Evolutionary conservation across 2,329 filamentous ascomycete species (phyloP), one percentile per base, ranked within the genome.

Genomic region (Tetracladium maxilliforme): DNA sequence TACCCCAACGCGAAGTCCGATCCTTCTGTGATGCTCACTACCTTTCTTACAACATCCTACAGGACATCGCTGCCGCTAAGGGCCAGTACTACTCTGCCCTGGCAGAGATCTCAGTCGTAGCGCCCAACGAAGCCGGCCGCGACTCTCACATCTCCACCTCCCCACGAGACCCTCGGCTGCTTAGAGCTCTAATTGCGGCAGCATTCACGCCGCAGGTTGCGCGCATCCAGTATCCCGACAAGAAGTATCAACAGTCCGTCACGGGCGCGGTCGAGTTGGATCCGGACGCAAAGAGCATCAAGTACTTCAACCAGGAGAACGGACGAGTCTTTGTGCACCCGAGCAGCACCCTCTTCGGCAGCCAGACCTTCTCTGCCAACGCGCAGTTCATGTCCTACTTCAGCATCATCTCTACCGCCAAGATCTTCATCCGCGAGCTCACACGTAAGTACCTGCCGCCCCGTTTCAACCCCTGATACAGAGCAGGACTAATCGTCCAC

Each of bases 291-390:
- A 67, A 74, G 26, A 81, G 78, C 4, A 94, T 98, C 52, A 90
- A 84, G 46, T 98, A 86, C 54, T 95, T 83, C 51, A 82, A 79
- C 37, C 75, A 81, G 42, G 79, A 84, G 39, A 81, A 78, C 36
- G 80, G 78, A 0, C 67, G 90, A 6, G 82, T 95, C 9, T 98
- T 98, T 48, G 74, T 95, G 10, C 90, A 98, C 43, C 90, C 90
- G 0, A 75, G 71, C 39, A 92, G 81, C 22, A 84, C 78, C 1
- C 61, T 95, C 7, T 95, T 95, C 47, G 77, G 75, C 26, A 75
- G 71, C 8, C 81, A 92, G 44, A 67, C 62, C 0, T 93, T 92
- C 44, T 68, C 79, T 4, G 73, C 66, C 6, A 70, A 73, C 25
- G 76, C 78, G 5, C 64, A 70, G 2, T 95, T 87, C 48, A 58